Base-by-base conservation (phyloP, 257 asterid genomes). In the Apocynum venetum region DNA sequence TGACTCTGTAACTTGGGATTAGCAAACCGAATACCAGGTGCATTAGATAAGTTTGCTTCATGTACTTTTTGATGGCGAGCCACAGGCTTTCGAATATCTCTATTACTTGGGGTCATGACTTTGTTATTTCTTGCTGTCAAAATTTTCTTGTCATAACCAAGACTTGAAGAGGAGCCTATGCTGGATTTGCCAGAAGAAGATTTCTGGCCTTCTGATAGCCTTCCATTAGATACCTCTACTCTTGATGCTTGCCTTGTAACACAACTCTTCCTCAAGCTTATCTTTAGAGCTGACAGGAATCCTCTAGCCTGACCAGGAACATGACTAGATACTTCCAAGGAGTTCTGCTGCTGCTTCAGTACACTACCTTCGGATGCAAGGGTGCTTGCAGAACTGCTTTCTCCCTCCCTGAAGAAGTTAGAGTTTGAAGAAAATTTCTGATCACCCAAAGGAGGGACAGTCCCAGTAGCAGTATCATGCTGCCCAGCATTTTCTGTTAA, bases 201-300 rank as follows among this genome's bases (percentile, higher is more conserved):
- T 61, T 80, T 85, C 79, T 8, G 65, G 73, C 82, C 81, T 72
- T 80, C 88, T 17, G 83, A 79, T 68, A 79, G 77, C 69, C 70
- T 80, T 47, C 35, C 59, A 63, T 73, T 77, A 51, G 81, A 65
- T 47, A 79, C 78, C 82, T 75, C 81, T 73, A 78, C 47, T 79
- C 89, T 82, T 35, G 81, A 80, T 73, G 88, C 89, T 75, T 76
- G 89, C 80, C 88, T 80, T 57, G 84, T 83, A 76, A 80, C 91
- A 75, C 80, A 80, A 69, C 86, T 80, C 72, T 83, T 85, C 80
- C 90, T 83, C 74, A 87, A 59, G 72, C 85, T 82, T 61, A 71
- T 73, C 79, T 83, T 80, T 20, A 85, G 84, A 77, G 75, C 69
- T 35, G 84, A 85, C 73, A 82, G 59, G 31, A 85, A 52, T 31